These are phyloP conservation scores for Pythium rishiriense DNA, from an alignment of 352 stramenopile species.

Conservation along the genomic window DNA sequence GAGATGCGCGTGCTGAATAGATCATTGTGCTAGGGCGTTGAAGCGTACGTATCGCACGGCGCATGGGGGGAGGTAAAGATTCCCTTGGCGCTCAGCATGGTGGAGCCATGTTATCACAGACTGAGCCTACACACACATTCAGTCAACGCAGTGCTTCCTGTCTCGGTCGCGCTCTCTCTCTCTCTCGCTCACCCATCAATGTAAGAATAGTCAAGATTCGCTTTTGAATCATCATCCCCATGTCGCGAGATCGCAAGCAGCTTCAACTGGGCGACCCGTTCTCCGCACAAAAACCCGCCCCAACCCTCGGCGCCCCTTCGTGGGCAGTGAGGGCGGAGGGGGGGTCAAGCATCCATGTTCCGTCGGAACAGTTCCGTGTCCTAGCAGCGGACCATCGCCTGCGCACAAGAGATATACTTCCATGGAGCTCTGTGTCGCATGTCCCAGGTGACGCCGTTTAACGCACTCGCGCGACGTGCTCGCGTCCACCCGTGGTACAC, in stretches of 20 bases:
- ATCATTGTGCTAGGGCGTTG: not conserved
- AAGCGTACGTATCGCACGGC: slow-evolving; percentile 8
- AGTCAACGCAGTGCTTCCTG: too few species aligned
- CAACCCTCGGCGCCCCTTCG: slow-evolving; percentile 8
- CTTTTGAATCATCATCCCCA: slow-evolving; percentile 24
- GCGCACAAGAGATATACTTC: too few species aligned
- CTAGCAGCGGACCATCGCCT: too few species aligned
- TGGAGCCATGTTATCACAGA: slow-evolving; percentile 14
- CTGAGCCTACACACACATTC: too few species aligned
- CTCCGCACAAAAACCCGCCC: not conserved
- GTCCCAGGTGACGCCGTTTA: too few species aligned
- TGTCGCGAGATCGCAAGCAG: slow-evolving; percentile 17
- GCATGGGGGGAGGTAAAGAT: not conserved
- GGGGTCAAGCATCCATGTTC: not conserved
- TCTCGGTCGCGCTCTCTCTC: not conserved
- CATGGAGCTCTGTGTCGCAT: too few species aligned
- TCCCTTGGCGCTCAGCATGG: not conserved
- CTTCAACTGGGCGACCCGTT: slow-evolving; percentile 17
- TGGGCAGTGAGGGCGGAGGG: too few species aligned
- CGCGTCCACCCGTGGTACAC: not conserved
- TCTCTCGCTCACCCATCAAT: not conserved
- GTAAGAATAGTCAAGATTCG: slow-evolving; percentile 15
- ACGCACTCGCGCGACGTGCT: too few species aligned
- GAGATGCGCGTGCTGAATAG: too few species aligned
- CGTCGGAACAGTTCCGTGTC: too few species aligned